Base-by-base conservation (phyloP, 2,329 filamentous ascomycete species). In the Orbilia brochopaga region DNA sequence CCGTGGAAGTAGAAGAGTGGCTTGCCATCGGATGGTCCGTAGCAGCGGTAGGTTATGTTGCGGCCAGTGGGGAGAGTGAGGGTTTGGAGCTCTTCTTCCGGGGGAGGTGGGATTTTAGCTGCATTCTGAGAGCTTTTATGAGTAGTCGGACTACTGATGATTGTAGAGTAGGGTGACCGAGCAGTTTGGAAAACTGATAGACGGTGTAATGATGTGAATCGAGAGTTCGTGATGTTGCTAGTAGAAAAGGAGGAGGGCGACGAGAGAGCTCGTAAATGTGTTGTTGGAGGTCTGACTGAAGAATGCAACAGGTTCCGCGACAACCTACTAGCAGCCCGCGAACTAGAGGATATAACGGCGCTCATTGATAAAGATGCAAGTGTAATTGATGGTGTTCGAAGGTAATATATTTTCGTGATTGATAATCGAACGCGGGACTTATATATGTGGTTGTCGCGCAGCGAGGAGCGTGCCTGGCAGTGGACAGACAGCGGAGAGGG, bases 1-100 rank as follows among this genome's bases (percentile, higher is more conserved):
- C 81, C 81, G 73, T 83, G 82, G 55, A 82, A 80, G 75, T 79
- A 82, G 32, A 83, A 75, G 4, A 76, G 72, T 6, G 75, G 60
- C n/a, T 62, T 64, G 21, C 60, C 62, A 0, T 75, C 62, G 21
- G 74, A 61, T 1, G 70, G 46, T 2, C 81, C 81, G 50, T 79
- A 81, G 44, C 51, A 52, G 52, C 65, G 65, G 58, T 69, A 69
- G 42, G 57, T 62, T 57, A 69, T 35, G 6, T 44, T 62, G n/a
- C 65, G 65, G 23, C 52, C 51, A 23, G 37, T 62, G 37, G 57
- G 42, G 35, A 69, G 65, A 13, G 42, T 48, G 13, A 69, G 44
- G 23, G 65, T 57, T 52, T 19, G 17, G 6, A 69, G 57, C 15
- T 37, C 48, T n/a, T 57, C 65, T 48, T 69, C 57, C 0, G 46